Percentiles rank a stretch among this genome's conserved stretches.
phyloP scores from a whole-genome alignment of 805 yeast species.

The Alloascoidea africana region DNA sequence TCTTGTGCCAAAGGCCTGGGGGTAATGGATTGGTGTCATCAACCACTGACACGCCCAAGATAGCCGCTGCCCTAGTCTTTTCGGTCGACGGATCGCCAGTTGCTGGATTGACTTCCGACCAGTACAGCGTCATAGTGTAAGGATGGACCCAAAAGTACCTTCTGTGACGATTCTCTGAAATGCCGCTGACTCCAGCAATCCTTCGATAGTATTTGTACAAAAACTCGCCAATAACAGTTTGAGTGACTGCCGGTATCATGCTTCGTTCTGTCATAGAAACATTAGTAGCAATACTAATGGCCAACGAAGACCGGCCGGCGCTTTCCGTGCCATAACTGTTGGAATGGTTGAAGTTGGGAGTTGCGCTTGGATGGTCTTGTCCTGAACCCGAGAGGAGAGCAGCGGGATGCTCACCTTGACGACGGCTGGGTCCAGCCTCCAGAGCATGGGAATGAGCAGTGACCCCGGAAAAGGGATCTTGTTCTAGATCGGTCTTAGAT shows the following conservation, averaged over 20 bases:
- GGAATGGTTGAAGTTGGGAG: no score
- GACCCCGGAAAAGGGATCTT: neutral
- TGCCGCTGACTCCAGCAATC: slow-evolving; percentile 42
- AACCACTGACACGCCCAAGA: neutral
- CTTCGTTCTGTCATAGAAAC: slow-evolving; percentile 34
- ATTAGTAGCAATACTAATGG: neutral
- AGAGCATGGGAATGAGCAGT: neutral
- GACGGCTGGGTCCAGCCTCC: neutral
- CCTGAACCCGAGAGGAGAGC: neutral
- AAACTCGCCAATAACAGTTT: slow-evolving; percentile 87
- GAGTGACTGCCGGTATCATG: slow-evolving; percentile 78
- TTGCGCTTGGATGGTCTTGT: neutral
- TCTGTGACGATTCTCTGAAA: slow-evolving; percentile 74
- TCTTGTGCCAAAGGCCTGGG: slow-evolving; percentile 75
- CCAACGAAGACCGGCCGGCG: no score
- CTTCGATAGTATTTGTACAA: slow-evolving; percentile 73
- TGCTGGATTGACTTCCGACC: slow-evolving; percentile 77
- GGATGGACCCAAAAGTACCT: slow-evolving; percentile 97
- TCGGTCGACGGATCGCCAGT: slow-evolving; percentile 18
- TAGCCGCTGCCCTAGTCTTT: slow-evolving; percentile 1
- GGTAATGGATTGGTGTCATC: slow-evolving; percentile 1
- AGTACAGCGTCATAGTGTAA: slow-evolving; percentile 74
- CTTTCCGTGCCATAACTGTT: no score
- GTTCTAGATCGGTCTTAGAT: neutral
- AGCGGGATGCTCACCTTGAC: neutral